phyloP scores from a whole-genome alignment of 1,284 basidiomycete species.

The Ganoderma lucidum region DNA sequence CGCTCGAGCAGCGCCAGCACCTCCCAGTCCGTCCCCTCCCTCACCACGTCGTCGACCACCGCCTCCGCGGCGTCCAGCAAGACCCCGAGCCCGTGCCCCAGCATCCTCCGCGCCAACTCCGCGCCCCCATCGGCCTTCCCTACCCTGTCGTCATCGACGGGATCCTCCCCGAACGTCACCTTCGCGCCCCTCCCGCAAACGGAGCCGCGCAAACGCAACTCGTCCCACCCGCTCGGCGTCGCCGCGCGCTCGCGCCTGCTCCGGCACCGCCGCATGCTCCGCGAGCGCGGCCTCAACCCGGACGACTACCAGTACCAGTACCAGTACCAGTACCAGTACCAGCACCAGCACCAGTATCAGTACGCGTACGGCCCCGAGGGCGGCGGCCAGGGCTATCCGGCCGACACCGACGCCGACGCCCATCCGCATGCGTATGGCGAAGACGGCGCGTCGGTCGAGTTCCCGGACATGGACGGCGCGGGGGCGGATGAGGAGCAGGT shows the following conservation, averaged over 20 bases:
- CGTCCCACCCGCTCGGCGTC: slow-evolving; percentile 66
- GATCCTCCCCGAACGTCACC: slow-evolving; percentile 49
- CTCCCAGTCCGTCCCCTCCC: slow-evolving; percentile 14
- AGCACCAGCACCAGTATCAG: slow-evolving; percentile 14
- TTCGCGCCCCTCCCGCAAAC: slow-evolving; percentile 73
- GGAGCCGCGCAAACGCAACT: slow-evolving; percentile 62
- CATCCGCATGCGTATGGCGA: slow-evolving; percentile 6
- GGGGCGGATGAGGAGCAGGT: slow-evolving; percentile 28
- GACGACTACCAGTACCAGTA: slow-evolving; percentile 26
- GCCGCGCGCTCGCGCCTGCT: slow-evolving; percentile 62
- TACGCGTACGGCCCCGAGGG: slow-evolving; percentile 25
- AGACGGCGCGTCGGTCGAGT: background rate
- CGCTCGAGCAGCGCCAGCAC: slow-evolving; percentile 15
- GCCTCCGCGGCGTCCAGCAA: slow-evolving; percentile 22
- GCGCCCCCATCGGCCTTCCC: slow-evolving; percentile 25
- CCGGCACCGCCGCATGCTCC: slow-evolving; percentile 40
- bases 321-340: slow-evolving; percentile 11
- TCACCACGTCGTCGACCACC: slow-evolving; percentile 14
- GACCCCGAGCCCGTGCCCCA: slow-evolving; percentile 30
- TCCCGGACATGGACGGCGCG: slow-evolving; percentile 25
- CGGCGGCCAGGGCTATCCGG: slow-evolving; percentile 15
- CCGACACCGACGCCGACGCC: background rate
- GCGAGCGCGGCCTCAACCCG: slow-evolving; percentile 32
- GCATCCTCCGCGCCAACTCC: slow-evolving; percentile 31
- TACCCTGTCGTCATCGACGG: slow-evolving; percentile 26